Conservation (phyloP, 73 alveolate genomes). For the Durusdinium trenchii region DNA sequence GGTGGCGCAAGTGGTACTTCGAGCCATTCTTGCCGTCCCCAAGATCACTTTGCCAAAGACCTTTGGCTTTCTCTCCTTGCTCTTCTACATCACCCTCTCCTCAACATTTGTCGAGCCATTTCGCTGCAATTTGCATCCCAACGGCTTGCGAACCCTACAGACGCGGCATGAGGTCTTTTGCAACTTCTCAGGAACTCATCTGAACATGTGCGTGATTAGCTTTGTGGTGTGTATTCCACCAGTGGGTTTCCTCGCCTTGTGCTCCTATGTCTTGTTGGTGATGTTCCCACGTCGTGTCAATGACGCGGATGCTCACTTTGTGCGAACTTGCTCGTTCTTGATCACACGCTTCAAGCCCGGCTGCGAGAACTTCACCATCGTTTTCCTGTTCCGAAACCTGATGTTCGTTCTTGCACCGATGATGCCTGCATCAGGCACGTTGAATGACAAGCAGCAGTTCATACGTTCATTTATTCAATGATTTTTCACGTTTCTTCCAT, state of each 20-base stretch:
- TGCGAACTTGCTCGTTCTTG: slow-evolving; percentile 59
- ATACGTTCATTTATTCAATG: too few relatives aligned
- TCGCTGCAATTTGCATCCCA: slow-evolving; percentile 65
- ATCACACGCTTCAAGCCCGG: slow-evolving; percentile 68
- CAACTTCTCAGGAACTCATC: slow-evolving; percentile 11
- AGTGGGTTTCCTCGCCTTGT: not conserved
- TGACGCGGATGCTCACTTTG: not conserved
- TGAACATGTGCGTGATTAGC: slow-evolving; percentile 48
- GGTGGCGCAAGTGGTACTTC: not conserved
- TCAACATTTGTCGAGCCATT: slow-evolving; percentile 63
- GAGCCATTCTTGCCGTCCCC: not conserved
- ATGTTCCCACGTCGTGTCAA: slow-evolving; percentile 1
- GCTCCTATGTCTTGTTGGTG: slow-evolving; percentile 17
- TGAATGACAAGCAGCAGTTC: too few relatives aligned
- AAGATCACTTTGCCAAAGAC: not conserved
- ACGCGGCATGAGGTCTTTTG: slow-evolving; percentile 39
- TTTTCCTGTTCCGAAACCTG: slow-evolving; percentile 31
- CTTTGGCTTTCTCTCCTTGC: slow-evolving; percentile 47
- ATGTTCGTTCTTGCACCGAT: slow-evolving; percentile 37
- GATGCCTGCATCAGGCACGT: not conserved
- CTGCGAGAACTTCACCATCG: slow-evolving; percentile 48
- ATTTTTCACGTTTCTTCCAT: too few relatives aligned
- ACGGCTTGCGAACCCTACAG: slow-evolving; percentile 49
- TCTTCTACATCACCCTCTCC: slow-evolving; percentile 64
- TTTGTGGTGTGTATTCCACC: slow-evolving; percentile 16